A percentile compares a stretch with the other conserved stretches of the same genome.
Evolutionary conservation across 768 basidiomycete species (phyloP).

Genomic region (Leccinum boreale): DNA sequence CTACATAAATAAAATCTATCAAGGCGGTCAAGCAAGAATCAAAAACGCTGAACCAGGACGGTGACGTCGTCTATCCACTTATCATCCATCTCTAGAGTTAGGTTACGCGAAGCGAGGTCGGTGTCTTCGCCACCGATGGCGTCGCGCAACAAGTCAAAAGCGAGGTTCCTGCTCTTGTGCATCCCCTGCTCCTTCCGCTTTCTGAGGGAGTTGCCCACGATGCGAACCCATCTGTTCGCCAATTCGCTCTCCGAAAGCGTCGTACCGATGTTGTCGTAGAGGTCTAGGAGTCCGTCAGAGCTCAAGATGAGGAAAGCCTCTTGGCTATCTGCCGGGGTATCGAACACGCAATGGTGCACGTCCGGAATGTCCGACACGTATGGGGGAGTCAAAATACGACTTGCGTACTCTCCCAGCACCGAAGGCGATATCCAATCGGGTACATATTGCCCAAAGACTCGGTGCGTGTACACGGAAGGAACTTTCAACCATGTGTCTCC

Average conservation of each 20-base stretch:
- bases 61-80: conserved; percentile 52
- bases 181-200: conserved; percentile 12
- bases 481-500: conserved; percentile 37
- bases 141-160: conserved; percentile 40
- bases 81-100: conserved; percentile 50
- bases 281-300: conserved; percentile 46
- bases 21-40: conserved; percentile 5
- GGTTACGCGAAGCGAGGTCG: conserved; percentile 37
- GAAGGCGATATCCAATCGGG: conserved; percentile 24
- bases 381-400: conserved; percentile 43
- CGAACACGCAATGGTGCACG: conserved; percentile 35
- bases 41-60: conserved; percentile 40
- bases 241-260: conserved; percentile 25
- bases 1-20: background rate
- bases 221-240: conserved; percentile 35
- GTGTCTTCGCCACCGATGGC: conserved; percentile 42
- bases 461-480: conserved; percentile 31
- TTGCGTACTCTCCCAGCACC: conserved; percentile 22
- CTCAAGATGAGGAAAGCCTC: conserved; percentile 38
- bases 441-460: conserved; percentile 24
- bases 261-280: conserved; percentile 31
- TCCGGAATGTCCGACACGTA: conserved; percentile 44
- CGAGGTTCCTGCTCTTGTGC: conserved; percentile 36
- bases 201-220: conserved; percentile 29
- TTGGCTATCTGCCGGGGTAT: conserved; percentile 9